A percentile compares a stretch with the other conserved stretches of the same genome.
These are phyloP conservation scores for Orbilia oligospora DNA, from an alignment of 2,329 filamentous ascomycete species.

Conservation along the genomic window DNA sequence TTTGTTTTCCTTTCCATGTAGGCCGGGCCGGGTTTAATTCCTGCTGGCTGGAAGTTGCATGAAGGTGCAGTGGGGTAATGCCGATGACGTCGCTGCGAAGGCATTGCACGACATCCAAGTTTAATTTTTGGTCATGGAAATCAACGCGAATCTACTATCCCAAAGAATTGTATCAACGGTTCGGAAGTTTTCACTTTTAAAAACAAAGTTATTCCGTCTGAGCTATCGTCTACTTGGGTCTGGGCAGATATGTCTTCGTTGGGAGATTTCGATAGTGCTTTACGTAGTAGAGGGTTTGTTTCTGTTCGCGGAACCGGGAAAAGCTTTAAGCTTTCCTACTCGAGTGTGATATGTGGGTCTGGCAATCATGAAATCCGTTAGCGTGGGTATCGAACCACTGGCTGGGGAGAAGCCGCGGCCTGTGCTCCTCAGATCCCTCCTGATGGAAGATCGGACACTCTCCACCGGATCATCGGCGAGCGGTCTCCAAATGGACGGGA, in stretches of 20 bases:
- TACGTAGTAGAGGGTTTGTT: background rate
- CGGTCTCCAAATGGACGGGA: conserved; percentile 34
- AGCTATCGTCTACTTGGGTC: background rate
- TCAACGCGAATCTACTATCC: background rate
- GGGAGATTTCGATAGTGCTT: background rate
- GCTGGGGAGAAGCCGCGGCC: conserved; percentile 2
- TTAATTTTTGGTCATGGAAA: conserved; percentile 1
- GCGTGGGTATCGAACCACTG: conserved; percentile 31
- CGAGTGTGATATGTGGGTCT: conserved; percentile 56
- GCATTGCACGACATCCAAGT: conserved; percentile 15
- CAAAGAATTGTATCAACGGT: background rate
- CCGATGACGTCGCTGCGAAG: conserved; percentile 31
- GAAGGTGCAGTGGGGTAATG: conserved; percentile 23
- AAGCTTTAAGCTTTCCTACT: conserved; percentile 33
- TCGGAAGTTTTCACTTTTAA: background rate
- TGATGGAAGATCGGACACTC: conserved; percentile 49
- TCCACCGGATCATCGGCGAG: conserved; percentile 44
- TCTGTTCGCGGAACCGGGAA: conserved; percentile 52
- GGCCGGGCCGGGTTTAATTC: conserved; percentile 47
- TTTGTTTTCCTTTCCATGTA: conserved; percentile 11
- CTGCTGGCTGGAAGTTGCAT: conserved; percentile 39
- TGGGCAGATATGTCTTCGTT: background rate
- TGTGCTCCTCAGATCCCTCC: conserved; percentile 30
- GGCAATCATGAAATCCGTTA: conserved; percentile 27
- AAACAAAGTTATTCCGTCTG: background rate